A percentile compares a stretch with the other conserved stretches of the same genome.
phyloP scores from a whole-genome alignment of 2,329 filamentous ascomycete genomes.

The Orbilia javanica region DNA sequence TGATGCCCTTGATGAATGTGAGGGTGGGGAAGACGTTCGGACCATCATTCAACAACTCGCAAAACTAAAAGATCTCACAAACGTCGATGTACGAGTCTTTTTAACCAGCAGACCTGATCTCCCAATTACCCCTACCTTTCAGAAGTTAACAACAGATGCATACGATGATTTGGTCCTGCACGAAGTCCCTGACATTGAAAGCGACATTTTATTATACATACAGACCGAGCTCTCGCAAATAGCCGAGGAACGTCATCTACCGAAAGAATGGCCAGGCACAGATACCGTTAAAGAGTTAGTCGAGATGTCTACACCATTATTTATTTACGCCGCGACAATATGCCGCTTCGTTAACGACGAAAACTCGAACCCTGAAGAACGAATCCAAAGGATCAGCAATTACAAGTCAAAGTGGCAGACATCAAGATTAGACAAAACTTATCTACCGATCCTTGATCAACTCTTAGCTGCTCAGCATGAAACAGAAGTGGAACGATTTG shows the following conservation, averaged over 20 bases:
- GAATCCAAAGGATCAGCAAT: conserved; percentile 11
- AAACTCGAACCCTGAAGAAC: conserved; percentile 5
- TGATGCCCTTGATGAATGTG: conserved; percentile 64
- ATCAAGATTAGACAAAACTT: conserved; percentile 8
- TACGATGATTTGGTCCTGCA: conserved; percentile 46
- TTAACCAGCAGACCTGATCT: conserved; percentile 60
- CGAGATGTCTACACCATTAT: conserved; percentile 59
- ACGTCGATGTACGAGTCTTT: conserved; percentile 53
- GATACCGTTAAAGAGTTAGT: conserved; percentile 57
- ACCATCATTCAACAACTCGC: conserved; percentile 57
- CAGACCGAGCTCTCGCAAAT: conserved; percentile 54
- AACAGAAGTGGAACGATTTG: background rate
- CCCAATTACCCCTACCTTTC: conserved; percentile 58
- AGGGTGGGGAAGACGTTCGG: conserved; percentile 58
- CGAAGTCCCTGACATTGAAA: conserved; percentile 56
- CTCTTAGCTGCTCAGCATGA: background rate
- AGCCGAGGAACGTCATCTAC: conserved; percentile 28
- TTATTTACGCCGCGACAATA: conserved; percentile 62
- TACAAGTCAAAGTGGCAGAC: background rate
- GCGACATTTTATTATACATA: conserved; percentile 62
- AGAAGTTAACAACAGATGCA: conserved; percentile 29
- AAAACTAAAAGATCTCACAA: conserved; percentile 34
- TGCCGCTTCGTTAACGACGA: conserved; percentile 61
- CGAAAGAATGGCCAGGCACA: conserved; percentile 57
- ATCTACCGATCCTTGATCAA: conserved; percentile 22